Base-by-base conservation (phyloP, 1,284 basidiomycete genomes). In the Marasmius oreades region DNA sequence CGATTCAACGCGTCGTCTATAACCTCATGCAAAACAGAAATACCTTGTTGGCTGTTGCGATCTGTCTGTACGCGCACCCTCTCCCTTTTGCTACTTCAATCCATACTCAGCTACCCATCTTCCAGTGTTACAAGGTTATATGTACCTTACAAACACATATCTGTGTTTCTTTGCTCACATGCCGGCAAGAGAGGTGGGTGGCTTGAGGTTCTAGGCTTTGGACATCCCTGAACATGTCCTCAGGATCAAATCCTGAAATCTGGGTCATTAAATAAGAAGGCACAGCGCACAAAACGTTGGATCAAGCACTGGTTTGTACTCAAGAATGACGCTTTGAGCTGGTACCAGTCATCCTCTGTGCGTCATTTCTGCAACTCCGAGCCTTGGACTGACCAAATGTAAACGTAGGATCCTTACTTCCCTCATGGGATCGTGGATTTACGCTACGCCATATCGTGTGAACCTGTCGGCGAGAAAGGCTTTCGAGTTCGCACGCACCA, bases 91-190 rank as follows among this genome's bases (percentile, higher is more conserved):
- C 23, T 28, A 22, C 31, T 23, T 20, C 14, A 45, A 18, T 53
- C 23, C 28, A 39, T n/a, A 31, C 51, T 57, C 61, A 64, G 55
- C 64, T 55, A 43, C 52, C 43, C 33, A 28, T 28, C 43, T 22
- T 31, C 5, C 61, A 94, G 91, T 98, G 64, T 79, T 99, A 20
- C 95, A 98, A 73, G 95, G 95, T 16, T 97, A 96, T 69, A 91
- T 98, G 82, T 99, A 96, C 70, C 77, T 98, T 45, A 98, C 96
- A 1, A 90, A 90, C 62, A 85, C 87, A 3, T 92, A 96, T 66
- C 72, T 98, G 24, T 98, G 95, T 74, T 99, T 98, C 76, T 98
- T 98, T 69, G 96, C 96, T 0, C 94, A 96, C 69, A 88, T 99
- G 81, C 92, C 92, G 6, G 79, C 85, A 20, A 79, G 87, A 75